A percentile compares a stretch with the other conserved stretches of the same genome.
Conservation (phyloP, 192 early-diverging fungal genomes). For the Linnemannia elongata region DNA sequence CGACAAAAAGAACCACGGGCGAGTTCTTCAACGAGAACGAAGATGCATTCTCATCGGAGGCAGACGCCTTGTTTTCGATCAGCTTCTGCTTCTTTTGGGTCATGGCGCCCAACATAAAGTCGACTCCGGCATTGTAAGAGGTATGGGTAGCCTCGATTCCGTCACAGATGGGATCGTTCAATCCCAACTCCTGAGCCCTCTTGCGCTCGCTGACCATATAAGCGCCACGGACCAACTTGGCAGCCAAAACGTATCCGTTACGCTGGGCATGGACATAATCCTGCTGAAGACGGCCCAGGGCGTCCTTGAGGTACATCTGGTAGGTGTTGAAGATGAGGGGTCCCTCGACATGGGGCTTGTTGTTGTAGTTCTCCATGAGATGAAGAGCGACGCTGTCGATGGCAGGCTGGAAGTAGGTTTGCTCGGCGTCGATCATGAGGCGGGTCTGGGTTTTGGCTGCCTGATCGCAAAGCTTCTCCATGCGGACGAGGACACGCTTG, state of each 20-base stretch:
- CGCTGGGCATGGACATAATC: constrained; percentile 78
- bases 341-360: constrained; percentile 28
- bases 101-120: constrained; percentile 73
- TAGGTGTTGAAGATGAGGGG: constrained; percentile 94
- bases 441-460: constrained; percentile 76
- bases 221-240: constrained; percentile 91
- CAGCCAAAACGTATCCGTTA: constrained; percentile 82
- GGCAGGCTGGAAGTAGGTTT: constrained; percentile 92
- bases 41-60: background rate
- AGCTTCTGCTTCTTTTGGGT: constrained; percentile 44
- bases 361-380: constrained; percentile 82
- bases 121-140: constrained; percentile 85
- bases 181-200: constrained; percentile 77
- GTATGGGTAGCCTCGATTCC: constrained; percentile 85
- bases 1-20: constrained; percentile 85
- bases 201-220: constrained; percentile 80
- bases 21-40: constrained; percentile 37
- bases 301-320: constrained; percentile 93
- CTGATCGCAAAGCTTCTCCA: constrained; percentile 74
- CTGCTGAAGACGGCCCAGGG: constrained; percentile 68
- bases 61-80: background rate
- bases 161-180: constrained; percentile 86
- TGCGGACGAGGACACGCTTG: constrained; percentile 74
- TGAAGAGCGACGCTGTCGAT: constrained; percentile 88
- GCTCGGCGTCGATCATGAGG: constrained; percentile 94